Conservation (phyloP, 1,139 yeast species). For the Torulaspora pretoriensis region DNA sequence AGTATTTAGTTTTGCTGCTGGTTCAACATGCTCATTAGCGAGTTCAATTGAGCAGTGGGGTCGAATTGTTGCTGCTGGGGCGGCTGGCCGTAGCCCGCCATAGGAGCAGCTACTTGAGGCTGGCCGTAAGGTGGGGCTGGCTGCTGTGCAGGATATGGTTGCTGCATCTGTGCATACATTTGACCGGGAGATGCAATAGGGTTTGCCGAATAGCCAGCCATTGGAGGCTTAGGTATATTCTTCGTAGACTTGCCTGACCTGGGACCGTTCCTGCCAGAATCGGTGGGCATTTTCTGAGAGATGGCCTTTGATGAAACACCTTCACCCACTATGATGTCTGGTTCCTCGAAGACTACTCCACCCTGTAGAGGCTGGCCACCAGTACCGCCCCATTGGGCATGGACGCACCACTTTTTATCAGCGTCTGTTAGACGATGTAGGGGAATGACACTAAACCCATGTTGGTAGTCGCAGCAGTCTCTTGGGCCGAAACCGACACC, state of each 20-base stretch:
- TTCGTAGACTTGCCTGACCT: constrained; percentile 64
- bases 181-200: constrained; percentile 25
- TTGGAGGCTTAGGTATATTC: constrained; percentile 11
- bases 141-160: constrained; percentile 22
- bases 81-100: constrained; percentile 20
- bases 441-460: constrained; percentile 85
- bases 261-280: constrained; percentile 82
- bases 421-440: constrained; percentile 86
- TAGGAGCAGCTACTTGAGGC: constrained; percentile 22
- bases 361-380: constrained; percentile 81
- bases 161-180: constrained; percentile 22
- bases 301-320: constrained; percentile 93
- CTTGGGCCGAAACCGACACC: constrained; percentile 99
- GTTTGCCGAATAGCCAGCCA: constrained; percentile 14
- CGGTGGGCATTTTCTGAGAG: constrained; percentile 82
- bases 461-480: constrained; percentile 93
- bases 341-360: constrained; percentile 89
- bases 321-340: constrained; percentile 93
- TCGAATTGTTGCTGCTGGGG: constrained; percentile 32
- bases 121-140: constrained; percentile 6
- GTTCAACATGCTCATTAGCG: constrained; percentile 41
- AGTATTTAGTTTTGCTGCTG: constrained; percentile 31
- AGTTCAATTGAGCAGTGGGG: constrained; percentile 40
- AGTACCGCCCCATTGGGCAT: constrained; percentile 97
- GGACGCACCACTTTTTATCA: constrained; percentile 81